phyloP scores from a whole-genome alignment of 257 asterid genomes.

The Fraxinus pennsylvanica region DNA sequence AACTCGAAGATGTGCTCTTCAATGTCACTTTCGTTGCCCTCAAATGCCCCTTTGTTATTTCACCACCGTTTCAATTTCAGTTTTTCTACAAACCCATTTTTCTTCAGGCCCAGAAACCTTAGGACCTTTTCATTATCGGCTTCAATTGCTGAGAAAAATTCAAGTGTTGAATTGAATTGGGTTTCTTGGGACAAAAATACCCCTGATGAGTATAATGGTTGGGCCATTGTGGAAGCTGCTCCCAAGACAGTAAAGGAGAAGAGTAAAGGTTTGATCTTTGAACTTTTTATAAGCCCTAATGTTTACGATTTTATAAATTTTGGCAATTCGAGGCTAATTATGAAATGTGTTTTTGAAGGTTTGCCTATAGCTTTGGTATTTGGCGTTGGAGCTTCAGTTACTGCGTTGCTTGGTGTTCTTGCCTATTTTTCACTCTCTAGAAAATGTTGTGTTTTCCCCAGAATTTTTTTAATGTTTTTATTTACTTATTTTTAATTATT shows the following conservation, averaged over 20 bases:
- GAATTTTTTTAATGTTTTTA: too few species aligned
- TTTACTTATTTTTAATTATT: too few species aligned
- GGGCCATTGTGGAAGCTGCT: slow-evolving; percentile 62
- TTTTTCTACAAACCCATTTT: slow-evolving; percentile 39
- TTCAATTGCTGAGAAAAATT: slow-evolving; percentile 50
- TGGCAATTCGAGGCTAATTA: slow-evolving; percentile 15
- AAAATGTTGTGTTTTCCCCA: slow-evolving; percentile 40
- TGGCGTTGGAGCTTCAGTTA: slow-evolving; percentile 63
- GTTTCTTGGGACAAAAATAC: slow-evolving; percentile 35
- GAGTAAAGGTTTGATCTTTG: slow-evolving; percentile 34
- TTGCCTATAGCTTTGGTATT: slow-evolving; percentile 46
- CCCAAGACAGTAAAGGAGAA: slow-evolving; percentile 31
- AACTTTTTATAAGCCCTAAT: background rate
- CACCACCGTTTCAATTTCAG: slow-evolving; percentile 40
- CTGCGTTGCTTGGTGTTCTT: slow-evolving; percentile 58
- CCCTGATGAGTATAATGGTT: slow-evolving; percentile 69
- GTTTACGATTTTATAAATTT: background rate
- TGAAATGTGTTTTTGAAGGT: slow-evolving; percentile 42
- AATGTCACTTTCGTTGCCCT: slow-evolving; percentile 39
- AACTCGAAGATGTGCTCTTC: slow-evolving; percentile 49
- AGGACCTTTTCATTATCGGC: slow-evolving; percentile 38
- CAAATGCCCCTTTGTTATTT: slow-evolving; percentile 37
- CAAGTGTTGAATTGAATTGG: slow-evolving; percentile 55
- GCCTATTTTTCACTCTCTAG: slow-evolving; percentile 51
- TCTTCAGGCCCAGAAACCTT: slow-evolving; percentile 38